Evolutionary conservation across 1,284 basidiomycete species (phyloP), one percentile per base, ranked within the genome.

Genomic region (Puccinia horiana): DNA sequence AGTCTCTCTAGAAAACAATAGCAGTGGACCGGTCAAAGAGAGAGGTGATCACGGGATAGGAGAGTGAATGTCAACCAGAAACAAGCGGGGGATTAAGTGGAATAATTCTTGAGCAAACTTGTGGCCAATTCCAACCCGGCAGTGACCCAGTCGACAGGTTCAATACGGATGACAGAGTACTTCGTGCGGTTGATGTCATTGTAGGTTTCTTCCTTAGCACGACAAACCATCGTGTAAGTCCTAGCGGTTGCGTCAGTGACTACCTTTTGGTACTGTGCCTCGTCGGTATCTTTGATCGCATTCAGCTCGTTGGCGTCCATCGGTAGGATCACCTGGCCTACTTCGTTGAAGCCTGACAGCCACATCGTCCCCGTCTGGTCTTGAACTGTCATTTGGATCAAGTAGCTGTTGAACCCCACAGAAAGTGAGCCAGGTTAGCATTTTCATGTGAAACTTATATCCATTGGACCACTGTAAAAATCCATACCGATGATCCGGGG

Each of bases 341-440:
- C 91, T 20, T 99, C 97, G 87, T 99, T 98, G 89, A 99, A 99
- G 0, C 94, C 95, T 83, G 93, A 93, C 63, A 99, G 88, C 96
- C 96, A 99, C 37, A 92, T 90, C 86, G 95, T 93, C 29, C 92
- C 92, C 20, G 94, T 93, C 88, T 92, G 91, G 87, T 99, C 97
- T 54, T 94, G 91, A 18, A 95, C 92, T 79, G 94, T 94, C 88
- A 97, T 90, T 42, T 91, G 90, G 84, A 99, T 90, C 84, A 98
- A 92, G 87, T 98, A 99, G 84, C 95, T 96, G 84, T 47, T 23
- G 37, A 5, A 4, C 11, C 37, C 23, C 44, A 52, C 16, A 47
- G 35, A 29, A 52, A 29, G n/a, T 52, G 42, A n/a, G 73, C 11
- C 37, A 20, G 29, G 29, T 61, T 61, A 61, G 14, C 32, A 32